phyloP scores from a whole-genome alignment of 2,329 filamentous ascomycete genomes.

The Paecilomyces dactylethromorphus region DNA sequence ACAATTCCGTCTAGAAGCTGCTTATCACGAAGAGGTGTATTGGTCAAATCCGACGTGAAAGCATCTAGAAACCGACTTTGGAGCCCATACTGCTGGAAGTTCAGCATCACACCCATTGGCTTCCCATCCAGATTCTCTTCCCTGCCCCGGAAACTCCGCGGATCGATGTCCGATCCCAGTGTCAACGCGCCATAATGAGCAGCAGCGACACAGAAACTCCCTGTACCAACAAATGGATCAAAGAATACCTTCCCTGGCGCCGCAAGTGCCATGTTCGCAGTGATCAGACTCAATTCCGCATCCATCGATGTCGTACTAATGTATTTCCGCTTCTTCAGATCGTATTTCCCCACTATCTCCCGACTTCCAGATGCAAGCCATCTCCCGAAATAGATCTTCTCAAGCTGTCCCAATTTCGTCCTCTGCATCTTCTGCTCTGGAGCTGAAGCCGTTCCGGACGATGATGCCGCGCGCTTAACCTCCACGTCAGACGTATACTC shows the following conservation, averaged over 20 bases:
- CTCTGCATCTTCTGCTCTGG: conserved; percentile 28
- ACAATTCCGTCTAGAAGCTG: conserved; percentile 81
- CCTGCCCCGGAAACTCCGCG: conserved; percentile 71
- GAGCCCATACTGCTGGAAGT: conserved; percentile 79
- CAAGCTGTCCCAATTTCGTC: conserved; percentile 47
- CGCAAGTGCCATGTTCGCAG: conserved; percentile 82
- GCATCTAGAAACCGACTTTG: conserved; percentile 62
- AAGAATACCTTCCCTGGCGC: conserved; percentile 80
- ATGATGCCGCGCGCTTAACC: not conserved
- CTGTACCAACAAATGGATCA: conserved; percentile 93
- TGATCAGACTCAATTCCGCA: conserved; percentile 82
- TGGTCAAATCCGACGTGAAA: conserved; percentile 82
- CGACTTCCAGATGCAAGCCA: conserved; percentile 61
- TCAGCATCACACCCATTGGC: conserved; percentile 50
- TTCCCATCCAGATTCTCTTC: conserved; percentile 40
- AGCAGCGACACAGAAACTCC: conserved; percentile 83
- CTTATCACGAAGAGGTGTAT: conserved; percentile 62
- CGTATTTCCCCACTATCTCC: conserved; percentile 64
- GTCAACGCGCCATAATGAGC: conserved; percentile 81
- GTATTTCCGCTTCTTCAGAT: conserved; percentile 87
- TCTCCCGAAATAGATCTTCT: conserved; percentile 64
- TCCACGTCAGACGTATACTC: conserved; percentile 57
- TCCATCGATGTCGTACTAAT: conserved; percentile 98
- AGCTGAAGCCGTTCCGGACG: not conserved
- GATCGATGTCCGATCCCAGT: conserved; percentile 90